Conservation (phyloP, 2,329 filamentous ascomycete genomes). For the Ophidiomyces ophidiicola region DNA sequence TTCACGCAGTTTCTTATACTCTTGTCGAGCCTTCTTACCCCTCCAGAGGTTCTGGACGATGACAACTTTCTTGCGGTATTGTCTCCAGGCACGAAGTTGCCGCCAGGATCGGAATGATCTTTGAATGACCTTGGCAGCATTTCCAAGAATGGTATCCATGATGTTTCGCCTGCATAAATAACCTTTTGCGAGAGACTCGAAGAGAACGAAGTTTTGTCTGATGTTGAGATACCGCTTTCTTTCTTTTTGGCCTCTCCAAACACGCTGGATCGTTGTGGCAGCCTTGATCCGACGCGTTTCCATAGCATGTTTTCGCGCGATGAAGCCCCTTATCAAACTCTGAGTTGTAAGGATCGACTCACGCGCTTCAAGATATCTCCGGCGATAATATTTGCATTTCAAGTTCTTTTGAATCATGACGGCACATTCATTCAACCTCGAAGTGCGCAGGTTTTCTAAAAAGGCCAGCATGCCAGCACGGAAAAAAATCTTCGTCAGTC, state of each 20-base stretch:
- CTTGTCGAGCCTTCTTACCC: conserved; percentile 64
- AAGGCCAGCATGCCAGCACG: conserved; percentile 97
- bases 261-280: conserved; percentile 84
- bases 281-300: conserved; percentile 73
- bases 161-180: conserved; percentile 83
- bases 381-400: conserved; percentile 86
- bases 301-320: conserved; percentile 65
- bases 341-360: conserved; percentile 71
- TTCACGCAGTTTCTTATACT: conserved; percentile 83
- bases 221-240: conserved; percentile 67
- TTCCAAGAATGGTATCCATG: conserved; percentile 83
- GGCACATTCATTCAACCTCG: conserved; percentile 79
- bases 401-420: conserved; percentile 99
- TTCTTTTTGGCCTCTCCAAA: conserved; percentile 89
- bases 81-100: conserved; percentile 68
- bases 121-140: conserved; percentile 83
- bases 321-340: conserved; percentile 61
- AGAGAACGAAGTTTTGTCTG: conserved; percentile 70
- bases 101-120: conserved; percentile 73
- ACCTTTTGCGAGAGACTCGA: conserved; percentile 84
- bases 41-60: conserved; percentile 90
- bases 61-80: conserved; percentile 78
- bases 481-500: conserved; percentile 98
- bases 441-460: conserved; percentile 85
- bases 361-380: conserved; percentile 76